These are phyloP conservation scores for Stachybotrys elegans DNA, from an alignment of 2,329 filamentous ascomycete genomes.

Conservation along the genomic window DNA sequence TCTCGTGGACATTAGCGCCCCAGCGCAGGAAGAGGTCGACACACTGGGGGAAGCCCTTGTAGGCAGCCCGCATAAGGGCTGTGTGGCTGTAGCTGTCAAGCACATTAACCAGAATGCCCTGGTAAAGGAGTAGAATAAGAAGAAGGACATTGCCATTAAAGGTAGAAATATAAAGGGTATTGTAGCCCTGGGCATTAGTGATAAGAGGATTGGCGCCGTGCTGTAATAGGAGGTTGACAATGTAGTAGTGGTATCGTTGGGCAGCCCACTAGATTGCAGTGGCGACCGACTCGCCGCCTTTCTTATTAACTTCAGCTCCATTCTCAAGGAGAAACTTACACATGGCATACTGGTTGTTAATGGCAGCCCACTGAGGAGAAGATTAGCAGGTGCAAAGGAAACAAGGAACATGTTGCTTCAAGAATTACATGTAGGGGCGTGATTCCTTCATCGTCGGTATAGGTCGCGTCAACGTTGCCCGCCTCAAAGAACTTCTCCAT, in stretches of 20 bases:
- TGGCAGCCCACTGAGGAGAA: constrained; percentile 79
- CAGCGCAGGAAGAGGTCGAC: constrained; percentile 90
- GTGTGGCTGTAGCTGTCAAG: constrained; percentile 88
- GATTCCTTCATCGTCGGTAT: constrained; percentile 86
- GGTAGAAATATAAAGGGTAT: constrained; percentile 93
- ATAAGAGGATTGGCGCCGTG: constrained; percentile 89
- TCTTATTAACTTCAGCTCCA: constrained; percentile 88
- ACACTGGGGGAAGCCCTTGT: constrained; percentile 90
- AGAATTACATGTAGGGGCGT: constrained; percentile 80
- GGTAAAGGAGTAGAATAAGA: constrained; percentile 83
- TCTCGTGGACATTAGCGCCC: constrained; percentile 89
- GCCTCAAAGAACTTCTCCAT: constrained; percentile 89
- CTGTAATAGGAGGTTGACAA: constrained; percentile 86
- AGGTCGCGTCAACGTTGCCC: constrained; percentile 75
- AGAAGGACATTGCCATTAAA: constrained; percentile 95
- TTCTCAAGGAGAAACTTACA: constrained; percentile 86
- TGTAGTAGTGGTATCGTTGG: constrained; percentile 93
- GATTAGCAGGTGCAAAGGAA: constrained; percentile 8
- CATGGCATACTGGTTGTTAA: constrained; percentile 97
- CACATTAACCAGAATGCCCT: constrained; percentile 91
- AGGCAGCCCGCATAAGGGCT: constrained; percentile 96
- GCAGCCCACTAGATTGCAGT: constrained; percentile 96
- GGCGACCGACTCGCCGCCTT: constrained; percentile 90
- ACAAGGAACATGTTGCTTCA: too few relatives aligned
- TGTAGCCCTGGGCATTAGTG: constrained; percentile 93